Evolutionary conservation across 345 rosid genomes (phyloP).

Genomic region (Nephelium lappaceum): DNA sequence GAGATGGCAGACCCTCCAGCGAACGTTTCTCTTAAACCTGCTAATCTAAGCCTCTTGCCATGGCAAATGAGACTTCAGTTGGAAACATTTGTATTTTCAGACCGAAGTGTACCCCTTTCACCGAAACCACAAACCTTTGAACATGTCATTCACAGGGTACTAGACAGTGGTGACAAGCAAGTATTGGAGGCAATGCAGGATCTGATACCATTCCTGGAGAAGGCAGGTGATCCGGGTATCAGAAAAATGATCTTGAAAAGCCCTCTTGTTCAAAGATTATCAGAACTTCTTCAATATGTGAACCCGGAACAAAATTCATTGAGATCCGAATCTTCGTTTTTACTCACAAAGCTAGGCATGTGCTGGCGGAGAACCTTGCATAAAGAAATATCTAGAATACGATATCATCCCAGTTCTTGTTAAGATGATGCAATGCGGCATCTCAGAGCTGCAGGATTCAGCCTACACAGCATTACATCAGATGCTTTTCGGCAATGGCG

Average conservation of each 20-base stretch:
- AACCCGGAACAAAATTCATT: conserved; percentile 21
- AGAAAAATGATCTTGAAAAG: conserved; percentile 31
- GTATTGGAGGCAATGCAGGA: conserved; percentile 32
- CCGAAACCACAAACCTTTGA: conserved; percentile 29
- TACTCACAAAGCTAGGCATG: conserved; percentile 35
- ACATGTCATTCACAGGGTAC: conserved; percentile 28
- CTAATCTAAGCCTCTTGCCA: conserved; percentile 30
- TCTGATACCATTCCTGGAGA: conserved; percentile 38
- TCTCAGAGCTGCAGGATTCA: conserved; percentile 35
- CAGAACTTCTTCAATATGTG: conserved; percentile 27
- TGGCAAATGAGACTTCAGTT: conserved; percentile 36
- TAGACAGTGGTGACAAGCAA: conserved; percentile 13
- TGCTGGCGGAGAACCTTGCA: conserved; percentile 34
- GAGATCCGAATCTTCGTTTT: conserved; percentile 34
- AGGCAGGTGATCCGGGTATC: conserved; percentile 30
- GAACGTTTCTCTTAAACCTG: conserved; percentile 23
- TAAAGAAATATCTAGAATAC: conserved; percentile 28
- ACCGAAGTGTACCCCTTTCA: conserved; percentile 4
- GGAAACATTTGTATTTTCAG: conserved; percentile 28
- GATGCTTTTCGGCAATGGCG: conserved; percentile 31
- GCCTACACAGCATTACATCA: conserved; percentile 34
- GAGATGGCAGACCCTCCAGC: conserved; percentile 27
- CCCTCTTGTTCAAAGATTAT: conserved; percentile 28
- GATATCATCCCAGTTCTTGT: conserved; percentile 27
- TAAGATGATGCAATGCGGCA: conserved; percentile 35